A percentile compares a stretch with the other conserved stretches of the same genome.
Evolutionary conservation across 129 eudicot species (phyloP).

Genomic region (Chrysanthemum seticuspe): DNA sequence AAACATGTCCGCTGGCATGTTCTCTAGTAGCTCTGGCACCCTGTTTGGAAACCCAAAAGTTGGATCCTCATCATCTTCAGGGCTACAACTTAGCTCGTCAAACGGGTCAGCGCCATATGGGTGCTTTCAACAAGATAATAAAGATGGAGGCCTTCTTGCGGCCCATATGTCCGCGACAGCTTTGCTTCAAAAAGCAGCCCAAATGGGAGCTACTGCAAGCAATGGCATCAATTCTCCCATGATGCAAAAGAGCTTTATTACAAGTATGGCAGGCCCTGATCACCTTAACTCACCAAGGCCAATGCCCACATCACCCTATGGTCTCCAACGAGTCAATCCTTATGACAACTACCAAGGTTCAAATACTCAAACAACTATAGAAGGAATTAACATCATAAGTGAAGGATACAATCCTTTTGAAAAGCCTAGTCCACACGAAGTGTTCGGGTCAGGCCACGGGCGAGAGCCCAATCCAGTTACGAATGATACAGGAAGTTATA

Average conservation of each 20-base stretch:
- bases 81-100: constrained; percentile 74
- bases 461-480: constrained; percentile 13
- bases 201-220: constrained; percentile 50
- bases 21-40: constrained; percentile 53
- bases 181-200: constrained; percentile 76
- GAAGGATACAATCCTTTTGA: constrained; percentile 33
- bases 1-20: constrained; percentile 65
- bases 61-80: constrained; percentile 56
- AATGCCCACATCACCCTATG: constrained; percentile 29
- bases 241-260: constrained; percentile 73
- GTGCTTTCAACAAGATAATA: constrained; percentile 43
- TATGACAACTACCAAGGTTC: constrained; percentile 45
- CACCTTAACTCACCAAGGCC: constrained; percentile 28
- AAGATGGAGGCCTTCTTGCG: constrained; percentile 39
- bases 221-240: constrained; percentile 70
- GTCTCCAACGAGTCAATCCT: constrained; percentile 1
- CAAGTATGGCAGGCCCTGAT: constrained; percentile 58
- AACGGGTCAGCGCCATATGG: constrained; percentile 34
- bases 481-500: constrained; percentile 53
- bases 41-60: constrained; percentile 53
- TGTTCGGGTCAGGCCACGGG: constrained; percentile 27
- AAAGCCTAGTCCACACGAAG: constrained; percentile 43
- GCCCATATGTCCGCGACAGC: constrained; percentile 83
- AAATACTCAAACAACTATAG: constrained; percentile 34
- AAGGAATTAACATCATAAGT: constrained; percentile 16